Base-by-base conservation (phyloP, 2,329 filamentous ascomycete genomes). In the Emergomyces africanus region DNA sequence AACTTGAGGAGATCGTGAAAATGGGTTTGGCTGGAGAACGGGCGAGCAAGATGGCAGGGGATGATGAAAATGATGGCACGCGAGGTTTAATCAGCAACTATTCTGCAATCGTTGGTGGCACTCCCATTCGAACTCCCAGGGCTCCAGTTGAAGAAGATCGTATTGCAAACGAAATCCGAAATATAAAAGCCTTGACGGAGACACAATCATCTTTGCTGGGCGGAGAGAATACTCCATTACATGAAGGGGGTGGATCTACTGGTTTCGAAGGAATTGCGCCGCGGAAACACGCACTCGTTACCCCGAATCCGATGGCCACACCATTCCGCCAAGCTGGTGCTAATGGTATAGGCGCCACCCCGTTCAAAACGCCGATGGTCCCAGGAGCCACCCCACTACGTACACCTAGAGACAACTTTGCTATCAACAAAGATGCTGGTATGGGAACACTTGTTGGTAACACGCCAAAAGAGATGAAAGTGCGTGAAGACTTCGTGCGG, bases 1-100 rank as follows among this genome's bases (percentile, higher is more conserved):
- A 99, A 74, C 79, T 99, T 61, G 94, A 99, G 69, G 91, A 96
- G 65, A 97, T 99, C 68, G 90, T 99, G 64, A 99, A 99, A 78
- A 95, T 97, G 90, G 92, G 94, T 50, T 88, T 95, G 82, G 83
- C 90, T 61, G 94, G 92, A 42, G 90, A 96, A 69, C 85, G 87
- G 57, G 94, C 94, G 49, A 90, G 85, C 67, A 77, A 81, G 63
- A 79, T 88, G 70, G 89, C 89, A 4, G 83, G 83, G 50, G 84
- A 85, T 57, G 88, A 88, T 70, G 90, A 96, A 61, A 95, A 91
- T 64, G 84, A 90, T 69, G 84, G 89, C 57, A 95, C 91, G 0
- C 84, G 88, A 64, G 90, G 91, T 4, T 79, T 99, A 51, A 82
- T 97, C 60, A 90, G 89, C 64, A 89, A 90, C 66, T 99, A 99